These are phyloP conservation scores for Aspergillus haitiensis DNA, from an alignment of 495 filamentous ascomycete genomes.

Conservation along the genomic window DNA sequence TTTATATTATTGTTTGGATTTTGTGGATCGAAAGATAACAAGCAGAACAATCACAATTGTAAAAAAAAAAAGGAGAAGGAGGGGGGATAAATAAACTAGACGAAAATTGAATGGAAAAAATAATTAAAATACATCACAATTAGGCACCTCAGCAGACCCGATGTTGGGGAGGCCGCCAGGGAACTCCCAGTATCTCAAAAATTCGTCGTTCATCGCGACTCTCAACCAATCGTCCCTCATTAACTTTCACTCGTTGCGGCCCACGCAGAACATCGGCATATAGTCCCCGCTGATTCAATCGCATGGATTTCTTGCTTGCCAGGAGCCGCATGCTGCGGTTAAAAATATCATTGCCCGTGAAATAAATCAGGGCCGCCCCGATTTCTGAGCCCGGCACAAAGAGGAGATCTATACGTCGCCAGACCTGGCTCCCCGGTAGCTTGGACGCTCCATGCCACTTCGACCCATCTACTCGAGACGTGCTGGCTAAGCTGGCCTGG, in stretches of 20 bases:
- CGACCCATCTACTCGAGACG: constrained; percentile 49
- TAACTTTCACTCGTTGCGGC: constrained; percentile 59
- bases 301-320: constrained; percentile 80
- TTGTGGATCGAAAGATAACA: too few relatives aligned
- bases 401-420: constrained; percentile 85
- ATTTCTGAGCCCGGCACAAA: constrained; percentile 79
- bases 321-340: constrained; percentile 85
- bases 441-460: constrained; percentile 91
- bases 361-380: constrained; percentile 90
- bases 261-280: constrained; percentile 73
- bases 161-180: constrained; percentile 81
- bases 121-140: constrained; percentile 8
- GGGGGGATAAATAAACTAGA: background rate
- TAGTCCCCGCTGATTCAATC: constrained; percentile 82
- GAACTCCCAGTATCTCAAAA: constrained; percentile 81
- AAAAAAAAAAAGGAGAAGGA: constrained; percentile 4
- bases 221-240: constrained; percentile 72
- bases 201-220: constrained; percentile 77
- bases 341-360: constrained; percentile 96
- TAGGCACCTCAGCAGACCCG: constrained; percentile 62
- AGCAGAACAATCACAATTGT: too few relatives aligned
- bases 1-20: too few relatives aligned
- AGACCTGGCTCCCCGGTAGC: constrained; percentile 55
- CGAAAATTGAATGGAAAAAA: constrained; percentile 1
- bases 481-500: constrained; percentile 50